phyloP scores from a whole-genome alignment of 345 rosid genomes.

The Excoecaria cochinchinensis region DNA sequence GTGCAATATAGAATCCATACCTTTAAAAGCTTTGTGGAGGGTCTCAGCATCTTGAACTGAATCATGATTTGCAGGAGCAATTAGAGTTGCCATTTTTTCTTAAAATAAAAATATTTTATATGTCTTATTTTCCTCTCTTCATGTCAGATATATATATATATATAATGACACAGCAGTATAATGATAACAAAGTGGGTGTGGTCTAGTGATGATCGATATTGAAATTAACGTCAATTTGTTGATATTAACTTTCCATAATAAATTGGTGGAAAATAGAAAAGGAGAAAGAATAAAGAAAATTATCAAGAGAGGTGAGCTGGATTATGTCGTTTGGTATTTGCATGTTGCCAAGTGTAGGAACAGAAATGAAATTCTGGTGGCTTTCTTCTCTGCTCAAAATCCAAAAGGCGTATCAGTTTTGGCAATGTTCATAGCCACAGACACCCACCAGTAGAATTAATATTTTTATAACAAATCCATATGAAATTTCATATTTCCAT shows the following conservation, averaged over 20 bases:
- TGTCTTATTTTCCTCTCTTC: no score
- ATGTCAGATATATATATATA: no score
- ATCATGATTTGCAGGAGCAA: not conserved
- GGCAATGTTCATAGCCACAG: no score
- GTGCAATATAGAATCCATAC: not conserved
- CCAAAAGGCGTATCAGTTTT: no score
- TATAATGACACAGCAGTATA: not conserved
- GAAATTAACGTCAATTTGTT: not conserved
- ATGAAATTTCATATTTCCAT: no score
- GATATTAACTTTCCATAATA: not conserved
- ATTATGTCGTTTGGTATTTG: not conserved
- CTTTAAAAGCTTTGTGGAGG: not conserved
- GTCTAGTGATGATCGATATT: not conserved
- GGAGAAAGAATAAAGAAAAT: not conserved
- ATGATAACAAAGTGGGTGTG: not conserved
- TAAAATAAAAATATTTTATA: no score
- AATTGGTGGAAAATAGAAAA: not conserved
- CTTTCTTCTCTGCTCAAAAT: no score
- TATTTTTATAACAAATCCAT: no score
- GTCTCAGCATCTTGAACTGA: constrained; percentile 5
- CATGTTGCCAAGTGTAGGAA: not conserved
- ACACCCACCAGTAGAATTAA: no score
- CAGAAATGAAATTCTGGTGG: not conserved
- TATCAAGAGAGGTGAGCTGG: not conserved
- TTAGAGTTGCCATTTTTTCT: not conserved